Base-by-base conservation (phyloP, 2,329 filamentous ascomycete genomes). In the Ophiocordyceps camponoti-rufipedis region DNA sequence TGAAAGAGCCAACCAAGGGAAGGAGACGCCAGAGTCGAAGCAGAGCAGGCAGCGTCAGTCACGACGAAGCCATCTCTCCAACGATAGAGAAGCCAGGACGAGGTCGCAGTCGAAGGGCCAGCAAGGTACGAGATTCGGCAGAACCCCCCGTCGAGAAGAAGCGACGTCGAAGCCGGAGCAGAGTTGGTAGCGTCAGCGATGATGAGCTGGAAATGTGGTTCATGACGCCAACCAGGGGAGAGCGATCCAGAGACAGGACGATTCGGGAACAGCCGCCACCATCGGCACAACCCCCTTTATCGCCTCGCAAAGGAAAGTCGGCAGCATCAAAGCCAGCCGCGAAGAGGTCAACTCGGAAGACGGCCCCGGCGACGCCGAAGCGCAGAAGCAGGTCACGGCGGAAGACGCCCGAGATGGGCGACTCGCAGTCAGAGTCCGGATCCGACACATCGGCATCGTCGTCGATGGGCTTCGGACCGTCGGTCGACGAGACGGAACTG, bases 351-450 rank as follows among this genome's bases (percentile, higher is more conserved):
- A 13, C 19, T 11, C 19, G 13, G 12, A 42, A 31, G 11, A 23
- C 32, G 18, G 29, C 29, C 2, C 42, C 42, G 5, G 11, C 31
- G 2, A 44, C 41, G 29, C 28, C 47, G 11, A 29, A 35, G 16
- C 33, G 45, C 39, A 38, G 43, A 31, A 39, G 29, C 10, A 48
- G 42, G 42, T 28, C 16, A 16, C 14, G 41, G 13, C 46, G 35
- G 9, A 44, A 41, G 12, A 16, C 23, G 8, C 28, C 58, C n/a
- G 73, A 76, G 52, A 72, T 75, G 31, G 63, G 65, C 10, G 74
- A 75, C 53, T 70, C 71, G 0, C 72, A 70, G 23, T 62, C 62
- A 2, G 68, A 71, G 11, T 49, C 56, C 44, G 51, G 45, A 31
- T 50, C 47, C 48, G 52, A 44, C 42, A 54, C 54, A 35, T 55